A percentile compares a stretch with the other conserved stretches of the same genome.
Conservation (phyloP, 176 grass and related monocot species). For the Triticum monococcum region DNA sequence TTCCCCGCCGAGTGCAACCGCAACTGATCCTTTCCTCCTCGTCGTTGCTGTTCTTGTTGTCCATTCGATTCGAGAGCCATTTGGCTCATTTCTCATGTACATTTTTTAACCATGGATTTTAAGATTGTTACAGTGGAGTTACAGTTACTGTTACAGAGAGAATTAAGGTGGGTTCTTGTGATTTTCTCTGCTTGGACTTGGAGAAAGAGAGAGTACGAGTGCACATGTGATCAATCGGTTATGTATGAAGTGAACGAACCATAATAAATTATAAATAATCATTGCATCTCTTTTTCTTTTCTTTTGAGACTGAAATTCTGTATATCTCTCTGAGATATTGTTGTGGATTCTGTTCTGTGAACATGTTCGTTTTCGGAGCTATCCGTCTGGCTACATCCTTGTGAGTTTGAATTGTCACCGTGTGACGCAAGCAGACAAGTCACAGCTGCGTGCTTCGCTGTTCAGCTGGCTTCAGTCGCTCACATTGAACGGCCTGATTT, state of each 20-base stretch:
- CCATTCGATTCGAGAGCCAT: no score
- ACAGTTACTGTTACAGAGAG: neutral
- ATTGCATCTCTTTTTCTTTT: neutral
- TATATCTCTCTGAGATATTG: neutral
- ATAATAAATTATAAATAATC: neutral
- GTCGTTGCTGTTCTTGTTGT: no score
- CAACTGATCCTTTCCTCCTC: neutral
- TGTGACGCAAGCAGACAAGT: neutral
- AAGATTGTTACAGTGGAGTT: neutral
- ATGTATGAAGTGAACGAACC: neutral
- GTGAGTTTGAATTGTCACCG: neutral
- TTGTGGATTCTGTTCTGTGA: neutral
- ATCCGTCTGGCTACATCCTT: neutral
- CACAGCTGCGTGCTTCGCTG: conserved; percentile 23
- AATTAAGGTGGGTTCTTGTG: neutral
- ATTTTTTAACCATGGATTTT: neutral
- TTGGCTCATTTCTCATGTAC: neutral
- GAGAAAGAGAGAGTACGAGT: neutral
- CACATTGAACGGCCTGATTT: neutral
- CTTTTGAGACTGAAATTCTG: no score
- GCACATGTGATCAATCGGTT: neutral
- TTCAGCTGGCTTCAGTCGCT: neutral
- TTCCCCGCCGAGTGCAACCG: conserved; percentile 49
- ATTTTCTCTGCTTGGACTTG: neutral
- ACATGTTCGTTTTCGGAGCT: neutral